These are phyloP conservation scores for Microbotryum saponariae DNA, from an alignment of 1,284 basidiomycete species.

Conservation along the genomic window DNA sequence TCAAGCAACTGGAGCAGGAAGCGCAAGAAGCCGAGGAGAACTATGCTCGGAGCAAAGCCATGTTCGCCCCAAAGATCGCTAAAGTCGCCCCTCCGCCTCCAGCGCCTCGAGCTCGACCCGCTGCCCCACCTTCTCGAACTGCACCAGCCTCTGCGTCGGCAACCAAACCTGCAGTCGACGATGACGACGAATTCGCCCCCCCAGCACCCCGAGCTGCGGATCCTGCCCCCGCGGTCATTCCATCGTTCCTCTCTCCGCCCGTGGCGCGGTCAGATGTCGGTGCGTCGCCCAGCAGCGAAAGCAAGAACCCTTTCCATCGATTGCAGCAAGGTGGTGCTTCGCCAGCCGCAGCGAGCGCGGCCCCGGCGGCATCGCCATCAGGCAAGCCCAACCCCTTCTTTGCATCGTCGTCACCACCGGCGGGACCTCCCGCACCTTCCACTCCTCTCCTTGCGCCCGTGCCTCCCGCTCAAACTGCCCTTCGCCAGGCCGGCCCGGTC, in stretches of 20 bases:
- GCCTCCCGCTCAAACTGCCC: constrained; percentile 31
- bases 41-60: constrained; percentile 30
- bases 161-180: neutral
- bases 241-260: constrained; percentile 20
- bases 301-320: constrained; percentile 33
- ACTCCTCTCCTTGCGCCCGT: constrained; percentile 29
- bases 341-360: neutral
- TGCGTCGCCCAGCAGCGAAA: constrained; percentile 5
- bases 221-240: constrained; percentile 38
- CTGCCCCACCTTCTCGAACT: constrained; percentile 16
- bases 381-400: constrained; percentile 38
- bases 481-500: constrained; percentile 46
- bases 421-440: constrained; percentile 19
- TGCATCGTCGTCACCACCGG: constrained; percentile 1
- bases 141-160: neutral
- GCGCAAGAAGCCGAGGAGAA: constrained; percentile 54
- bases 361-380: constrained; percentile 6
- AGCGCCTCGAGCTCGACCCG: constrained; percentile 19
- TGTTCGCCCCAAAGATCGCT: constrained; percentile 23
- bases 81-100: constrained; percentile 34
- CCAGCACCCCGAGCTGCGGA: constrained; percentile 42
- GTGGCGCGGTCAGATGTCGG: neutral
- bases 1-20: constrained; percentile 48
- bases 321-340: constrained; percentile 12
- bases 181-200: constrained; percentile 31